These are phyloP conservation scores for Scytalidium sp. DNA, from an alignment of 2,329 filamentous ascomycete species.

Conservation along the genomic window DNA sequence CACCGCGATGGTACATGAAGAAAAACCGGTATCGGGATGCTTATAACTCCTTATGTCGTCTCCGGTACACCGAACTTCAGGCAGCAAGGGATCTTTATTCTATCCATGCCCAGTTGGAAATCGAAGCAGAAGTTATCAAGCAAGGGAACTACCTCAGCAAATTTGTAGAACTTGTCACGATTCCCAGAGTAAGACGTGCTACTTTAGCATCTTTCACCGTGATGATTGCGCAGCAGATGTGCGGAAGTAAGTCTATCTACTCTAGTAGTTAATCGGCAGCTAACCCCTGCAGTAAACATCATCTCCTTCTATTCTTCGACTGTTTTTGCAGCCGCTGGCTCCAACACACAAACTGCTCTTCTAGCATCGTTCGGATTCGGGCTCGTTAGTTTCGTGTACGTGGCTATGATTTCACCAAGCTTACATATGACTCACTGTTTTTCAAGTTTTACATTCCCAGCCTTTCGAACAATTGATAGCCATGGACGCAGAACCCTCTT, in stretches of 20 bases:
- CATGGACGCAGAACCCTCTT: slow-evolving; percentile 57
- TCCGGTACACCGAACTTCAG: slow-evolving; percentile 54
- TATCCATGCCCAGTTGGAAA: slow-evolving; percentile 60
- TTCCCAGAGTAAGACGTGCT: slow-evolving; percentile 67
- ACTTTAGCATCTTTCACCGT: slow-evolving; percentile 74
- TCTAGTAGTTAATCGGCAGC: neutral
- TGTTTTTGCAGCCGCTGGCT: slow-evolving; percentile 56
- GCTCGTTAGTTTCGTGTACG: slow-evolving; percentile 54
- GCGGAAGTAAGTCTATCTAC: slow-evolving; percentile 14
- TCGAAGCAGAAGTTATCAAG: slow-evolving; percentile 59
- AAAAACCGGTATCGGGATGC: slow-evolving; percentile 61
- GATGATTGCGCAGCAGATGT: slow-evolving; percentile 49
- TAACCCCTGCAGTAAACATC: slow-evolving; percentile 49
- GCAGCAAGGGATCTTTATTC: slow-evolving; percentile 61
- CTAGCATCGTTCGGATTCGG: slow-evolving; percentile 65
- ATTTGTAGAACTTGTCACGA: slow-evolving; percentile 64
- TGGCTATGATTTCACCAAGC: too few species aligned
- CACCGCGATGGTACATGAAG: slow-evolving; percentile 64
- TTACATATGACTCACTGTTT: slow-evolving; percentile 37
- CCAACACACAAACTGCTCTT: slow-evolving; percentile 51
- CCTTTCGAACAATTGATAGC: slow-evolving; percentile 64
- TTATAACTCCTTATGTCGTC: slow-evolving; percentile 49
- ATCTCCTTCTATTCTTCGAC: slow-evolving; percentile 74
- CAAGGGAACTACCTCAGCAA: slow-evolving; percentile 26
- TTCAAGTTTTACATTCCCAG: slow-evolving; percentile 60